These are phyloP conservation scores for Kodamaea laetipori DNA, from an alignment of 805 yeast species.

Conservation along the genomic window DNA sequence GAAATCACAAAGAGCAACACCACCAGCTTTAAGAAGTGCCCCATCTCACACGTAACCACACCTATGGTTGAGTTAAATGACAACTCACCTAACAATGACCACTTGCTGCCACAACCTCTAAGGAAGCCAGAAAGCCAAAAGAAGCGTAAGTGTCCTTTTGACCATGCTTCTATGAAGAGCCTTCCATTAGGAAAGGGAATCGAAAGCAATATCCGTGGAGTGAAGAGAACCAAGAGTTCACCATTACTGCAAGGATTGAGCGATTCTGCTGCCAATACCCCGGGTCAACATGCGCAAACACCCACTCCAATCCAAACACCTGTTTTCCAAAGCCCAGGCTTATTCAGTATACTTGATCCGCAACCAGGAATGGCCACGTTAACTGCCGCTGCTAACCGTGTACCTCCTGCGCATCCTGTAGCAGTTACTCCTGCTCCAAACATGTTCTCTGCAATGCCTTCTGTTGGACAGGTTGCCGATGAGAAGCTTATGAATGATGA, in stretches of 20 bases:
- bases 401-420: neutral
- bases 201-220: slow-evolving; percentile 25
- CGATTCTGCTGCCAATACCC: slow-evolving; percentile 1
- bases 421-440: neutral
- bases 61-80: slow-evolving; percentile 19
- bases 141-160: slow-evolving; percentile 37
- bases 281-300: neutral
- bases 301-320: slow-evolving; percentile 6
- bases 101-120: neutral
- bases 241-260: neutral
- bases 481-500: slow-evolving; percentile 7
- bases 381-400: neutral
- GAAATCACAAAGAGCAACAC: neutral
- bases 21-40: slow-evolving; percentile 21
- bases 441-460: neutral
- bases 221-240: slow-evolving; percentile 6
- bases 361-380: neutral
- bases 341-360: neutral
- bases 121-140: slow-evolving; percentile 9
- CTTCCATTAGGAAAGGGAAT: slow-evolving; percentile 15
- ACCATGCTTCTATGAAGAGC: slow-evolving; percentile 21
- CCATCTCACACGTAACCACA: slow-evolving; percentile 27
- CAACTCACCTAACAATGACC: slow-evolving; percentile 9
- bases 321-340: neutral
- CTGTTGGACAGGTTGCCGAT: neutral